A percentile compares a stretch with the other conserved stretches of the same genome.
phyloP scores from a whole-genome alignment of 768 basidiomycete species.

The Phaffia australis region DNA sequence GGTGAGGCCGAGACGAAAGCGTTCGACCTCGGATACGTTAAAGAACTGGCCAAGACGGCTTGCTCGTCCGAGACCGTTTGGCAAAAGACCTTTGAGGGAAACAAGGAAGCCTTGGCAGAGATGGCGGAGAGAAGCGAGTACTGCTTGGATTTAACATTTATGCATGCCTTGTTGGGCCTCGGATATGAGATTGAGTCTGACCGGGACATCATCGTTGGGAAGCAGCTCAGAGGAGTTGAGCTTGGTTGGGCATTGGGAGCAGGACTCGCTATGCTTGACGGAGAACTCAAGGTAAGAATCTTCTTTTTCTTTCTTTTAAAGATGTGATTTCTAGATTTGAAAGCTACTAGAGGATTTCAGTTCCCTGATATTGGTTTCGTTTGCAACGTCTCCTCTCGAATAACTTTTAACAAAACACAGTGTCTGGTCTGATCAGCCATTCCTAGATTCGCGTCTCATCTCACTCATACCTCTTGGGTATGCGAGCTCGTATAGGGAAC shows the following conservation, averaged over 20 bases:
- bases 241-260: conserved; percentile 89
- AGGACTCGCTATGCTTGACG: conserved; percentile 33
- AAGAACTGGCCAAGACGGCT: conserved; percentile 52
- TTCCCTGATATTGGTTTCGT: neutral
- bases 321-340: neutral
- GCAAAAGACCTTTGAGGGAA: conserved; percentile 36
- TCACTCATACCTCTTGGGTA: too few relatives aligned
- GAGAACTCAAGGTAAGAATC: conserved; percentile 1
- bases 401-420: neutral
- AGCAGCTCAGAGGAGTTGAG: conserved; percentile 79
- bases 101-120: conserved; percentile 50
- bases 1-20: conserved; percentile 26
- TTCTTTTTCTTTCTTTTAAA: neutral
- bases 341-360: neutral
- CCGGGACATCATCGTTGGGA: conserved; percentile 56
- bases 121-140: conserved; percentile 77
- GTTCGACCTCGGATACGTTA: conserved; percentile 31
- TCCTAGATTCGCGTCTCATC: too few relatives aligned
- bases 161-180: conserved; percentile 72
- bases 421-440: neutral
- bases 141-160: conserved; percentile 91
- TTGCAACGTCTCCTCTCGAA: neutral
- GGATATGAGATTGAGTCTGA: conserved; percentile 78
- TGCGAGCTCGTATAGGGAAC: too few relatives aligned
- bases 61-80: conserved; percentile 60